Percentiles rank a stretch among this genome's conserved stretches.
Evolutionary conservation across 1,139 yeast genomes (phyloP).

Genomic region (Hemisphaericaspora xylofermentans): DNA sequence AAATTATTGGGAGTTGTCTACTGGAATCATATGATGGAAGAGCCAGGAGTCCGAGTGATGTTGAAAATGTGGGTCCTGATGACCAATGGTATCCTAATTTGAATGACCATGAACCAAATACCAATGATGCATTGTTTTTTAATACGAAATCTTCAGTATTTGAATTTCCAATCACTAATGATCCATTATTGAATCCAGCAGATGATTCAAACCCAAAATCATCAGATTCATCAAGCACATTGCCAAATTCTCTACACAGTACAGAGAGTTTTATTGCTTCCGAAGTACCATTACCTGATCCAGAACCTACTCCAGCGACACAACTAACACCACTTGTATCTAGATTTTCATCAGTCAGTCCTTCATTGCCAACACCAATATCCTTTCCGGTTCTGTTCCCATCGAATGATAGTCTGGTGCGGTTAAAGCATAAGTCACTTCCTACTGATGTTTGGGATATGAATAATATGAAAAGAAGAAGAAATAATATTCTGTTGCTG

Average conservation of each 20-base stretch:
- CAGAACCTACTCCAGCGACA: background rate
- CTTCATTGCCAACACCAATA: background rate
- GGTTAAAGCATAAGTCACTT: background rate
- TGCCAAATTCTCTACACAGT: background rate
- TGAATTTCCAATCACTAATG: slow-evolving; percentile 2
- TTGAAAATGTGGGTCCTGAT: slow-evolving; percentile 16
- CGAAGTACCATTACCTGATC: background rate
- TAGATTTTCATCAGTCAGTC: slow-evolving; percentile 1
- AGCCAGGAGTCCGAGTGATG: background rate
- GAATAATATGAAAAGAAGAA: background rate
- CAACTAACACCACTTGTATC: background rate
- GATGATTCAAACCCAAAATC: background rate
- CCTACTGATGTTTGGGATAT: background rate
- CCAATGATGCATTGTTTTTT: slow-evolving; percentile 7
- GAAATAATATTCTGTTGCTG: background rate
- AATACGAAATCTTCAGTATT: slow-evolving; percentile 1
- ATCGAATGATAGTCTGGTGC: background rate
- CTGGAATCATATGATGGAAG: slow-evolving; percentile 34
- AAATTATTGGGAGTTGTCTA: slow-evolving; percentile 61
- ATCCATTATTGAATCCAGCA: background rate
- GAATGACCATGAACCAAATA: slow-evolving; percentile 1
- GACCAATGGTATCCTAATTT: slow-evolving; percentile 8
- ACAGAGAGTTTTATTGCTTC: background rate
- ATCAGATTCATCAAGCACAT: background rate
- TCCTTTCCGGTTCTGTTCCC: background rate